These are phyloP conservation scores for Kalmusia sp. DNA, from an alignment of 2,329 filamentous ascomycete species.

Conservation along the genomic window DNA sequence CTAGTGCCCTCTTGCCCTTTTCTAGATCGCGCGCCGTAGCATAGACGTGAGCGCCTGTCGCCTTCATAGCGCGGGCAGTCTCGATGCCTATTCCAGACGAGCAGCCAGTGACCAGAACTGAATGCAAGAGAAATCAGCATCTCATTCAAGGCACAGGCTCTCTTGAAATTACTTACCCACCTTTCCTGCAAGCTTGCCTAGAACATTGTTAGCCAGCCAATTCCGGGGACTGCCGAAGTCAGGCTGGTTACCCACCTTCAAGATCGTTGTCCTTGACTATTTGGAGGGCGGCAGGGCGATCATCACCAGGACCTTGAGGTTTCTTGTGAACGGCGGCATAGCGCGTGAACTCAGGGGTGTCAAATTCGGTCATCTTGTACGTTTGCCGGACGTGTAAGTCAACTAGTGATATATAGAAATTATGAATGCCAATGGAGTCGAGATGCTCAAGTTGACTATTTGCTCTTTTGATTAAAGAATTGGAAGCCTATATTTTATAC, in stretches of 20 bases:
- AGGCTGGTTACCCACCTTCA: conserved; percentile 5
- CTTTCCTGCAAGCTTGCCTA: conserved; percentile 38
- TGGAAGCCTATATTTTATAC: not conserved
- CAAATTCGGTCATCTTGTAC: conserved; percentile 5
- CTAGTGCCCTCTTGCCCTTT: conserved; percentile 20
- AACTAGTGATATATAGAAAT: too few relatives aligned
- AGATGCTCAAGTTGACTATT: too few relatives aligned
- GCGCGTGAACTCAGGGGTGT: conserved; percentile 15
- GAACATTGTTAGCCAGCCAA: not conserved
- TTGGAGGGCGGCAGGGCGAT: conserved; percentile 49
- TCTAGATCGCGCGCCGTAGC: conserved; percentile 52
- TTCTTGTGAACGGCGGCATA: conserved; percentile 24
- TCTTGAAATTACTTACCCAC: conserved; percentile 10
- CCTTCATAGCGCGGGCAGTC: conserved; percentile 47
- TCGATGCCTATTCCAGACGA: conserved; percentile 37
- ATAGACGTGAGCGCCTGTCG: conserved; percentile 56
- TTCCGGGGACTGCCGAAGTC: not conserved
- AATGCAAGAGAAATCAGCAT: not conserved
- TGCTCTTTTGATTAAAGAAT: not conserved
- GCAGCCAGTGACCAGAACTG: conserved; percentile 32
- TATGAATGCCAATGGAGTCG: too few relatives aligned
- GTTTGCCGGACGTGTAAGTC: not conserved
- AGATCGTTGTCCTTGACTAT: conserved; percentile 47
- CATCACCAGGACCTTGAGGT: conserved; percentile 43
- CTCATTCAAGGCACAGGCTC: too few relatives aligned